Base-by-base conservation (phyloP, 2,329 filamentous ascomycete species). In the Massarina eburnea region DNA sequence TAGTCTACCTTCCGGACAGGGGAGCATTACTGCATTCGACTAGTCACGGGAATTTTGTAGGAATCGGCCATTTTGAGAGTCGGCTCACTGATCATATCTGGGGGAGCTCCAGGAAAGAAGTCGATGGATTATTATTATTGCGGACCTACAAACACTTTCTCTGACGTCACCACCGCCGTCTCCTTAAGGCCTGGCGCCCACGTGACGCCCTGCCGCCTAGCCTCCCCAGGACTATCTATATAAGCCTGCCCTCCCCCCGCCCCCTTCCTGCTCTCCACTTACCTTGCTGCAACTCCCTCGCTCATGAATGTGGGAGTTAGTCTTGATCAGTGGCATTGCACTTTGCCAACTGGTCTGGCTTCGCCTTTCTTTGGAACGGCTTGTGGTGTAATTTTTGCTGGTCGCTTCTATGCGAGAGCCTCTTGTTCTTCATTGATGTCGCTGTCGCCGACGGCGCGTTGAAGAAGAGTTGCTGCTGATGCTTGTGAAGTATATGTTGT, bases 271-370 rank as follows among this genome's bases (percentile, higher is more conserved):
- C 38, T 46, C 40, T 33, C 49, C 47, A 52, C 52, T 54, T 54
- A 54, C 51, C 51, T 48, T 39, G 27, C 21, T 10, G 30, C 36
- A 17, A 17, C 46, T 22, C 10, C 12, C 20, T 18, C 45, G 47
- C 43, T 45, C 47, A 53, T 22, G 41, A 47, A 47, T 19, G 21
- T 37, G 21, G n/a, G 12, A 19, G 30, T 21, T 14, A 37, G 27
- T 30, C 32, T 12, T 10, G 21, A 52, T 52, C 46, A 49, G 53
- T 56, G 57, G 54, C 61, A 64, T 63, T 51, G 62, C 59, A 65
- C 61, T 54, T 38, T 50, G 61, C 47, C 54, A 30, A 46, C 55
- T 49, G 45, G 49, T 55, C 29, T 26, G 32, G 41, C 22, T 46
- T 36, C 27, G 49, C 21, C 15, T 17, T 24, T 24, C 37, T 29